Conservation (phyloP, 176 grass and related monocot species). For the Urochloa ruziziensis region DNA sequence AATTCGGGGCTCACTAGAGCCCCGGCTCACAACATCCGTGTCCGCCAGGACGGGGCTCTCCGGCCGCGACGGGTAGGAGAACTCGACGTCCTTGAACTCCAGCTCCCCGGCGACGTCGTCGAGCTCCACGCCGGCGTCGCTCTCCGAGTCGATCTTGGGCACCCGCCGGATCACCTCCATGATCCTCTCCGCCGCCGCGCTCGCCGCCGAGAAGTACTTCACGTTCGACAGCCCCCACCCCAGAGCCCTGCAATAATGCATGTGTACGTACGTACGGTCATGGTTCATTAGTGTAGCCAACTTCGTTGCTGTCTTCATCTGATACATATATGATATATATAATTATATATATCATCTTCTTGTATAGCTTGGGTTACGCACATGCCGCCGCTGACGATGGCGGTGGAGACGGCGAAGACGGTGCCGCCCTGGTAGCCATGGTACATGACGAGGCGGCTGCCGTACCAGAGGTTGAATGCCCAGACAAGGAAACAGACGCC, state of each 20-base stretch:
- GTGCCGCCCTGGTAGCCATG: slow-evolving; percentile 71
- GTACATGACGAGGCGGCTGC: slow-evolving; percentile 93
- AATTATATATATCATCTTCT: too few relatives aligned
- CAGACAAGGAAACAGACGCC: background rate
- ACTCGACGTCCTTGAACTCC: slow-evolving; percentile 63
- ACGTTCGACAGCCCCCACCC: slow-evolving; percentile 56
- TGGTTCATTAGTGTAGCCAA: too few relatives aligned
- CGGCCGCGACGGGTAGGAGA: slow-evolving; percentile 72
- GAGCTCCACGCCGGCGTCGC: slow-evolving; percentile 54
- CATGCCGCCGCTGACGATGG: background rate
- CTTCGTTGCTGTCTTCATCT: too few relatives aligned
- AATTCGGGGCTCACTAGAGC: too few relatives aligned
- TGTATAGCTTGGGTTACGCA: background rate
- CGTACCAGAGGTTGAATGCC: slow-evolving; percentile 79
- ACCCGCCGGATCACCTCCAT: slow-evolving; percentile 58
- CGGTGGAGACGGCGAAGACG: slow-evolving; percentile 19
- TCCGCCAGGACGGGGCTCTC: slow-evolving; percentile 62
- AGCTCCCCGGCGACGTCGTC: slow-evolving; percentile 54
- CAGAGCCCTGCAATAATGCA: slow-evolving; percentile 21
- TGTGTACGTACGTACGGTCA: too few relatives aligned
- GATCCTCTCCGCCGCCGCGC: slow-evolving; percentile 46
- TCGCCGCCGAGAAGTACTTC: slow-evolving; percentile 58
- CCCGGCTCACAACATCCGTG: too few relatives aligned
- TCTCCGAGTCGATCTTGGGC: slow-evolving; percentile 79
- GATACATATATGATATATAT: too few relatives aligned